Evolutionary conservation across 2,329 filamentous ascomycete genomes (phyloP).

Genomic region (Cladosporium halotolerans): DNA sequence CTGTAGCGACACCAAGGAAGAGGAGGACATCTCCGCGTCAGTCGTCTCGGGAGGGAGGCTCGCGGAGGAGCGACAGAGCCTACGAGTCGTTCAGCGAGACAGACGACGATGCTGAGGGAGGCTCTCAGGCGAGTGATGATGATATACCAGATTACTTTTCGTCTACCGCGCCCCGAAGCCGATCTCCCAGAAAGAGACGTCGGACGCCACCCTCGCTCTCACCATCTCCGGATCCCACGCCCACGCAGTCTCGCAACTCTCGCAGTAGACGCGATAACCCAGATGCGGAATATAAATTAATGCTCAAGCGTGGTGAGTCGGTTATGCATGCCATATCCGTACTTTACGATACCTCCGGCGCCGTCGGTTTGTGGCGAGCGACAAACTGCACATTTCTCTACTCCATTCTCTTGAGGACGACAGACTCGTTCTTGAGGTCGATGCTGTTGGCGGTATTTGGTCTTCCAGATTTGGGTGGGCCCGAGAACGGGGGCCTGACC

Average conservation of each 20-base stretch:
- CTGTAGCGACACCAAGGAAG: slow-evolving; percentile 27
- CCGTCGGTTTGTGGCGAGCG: slow-evolving; percentile 89
- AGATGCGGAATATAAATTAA: slow-evolving; percentile 50
- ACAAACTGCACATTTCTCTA: slow-evolving; percentile 92
- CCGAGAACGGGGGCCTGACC: slow-evolving; percentile 62
- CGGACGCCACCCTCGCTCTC: slow-evolving; percentile 24
- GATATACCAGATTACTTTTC: slow-evolving; percentile 71
- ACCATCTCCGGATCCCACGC: slow-evolving; percentile 23
- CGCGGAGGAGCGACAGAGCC: slow-evolving; percentile 13
- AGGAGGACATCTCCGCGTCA: slow-evolving; percentile 18
- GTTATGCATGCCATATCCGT: slow-evolving; percentile 80
- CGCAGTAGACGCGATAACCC: slow-evolving; percentile 17
- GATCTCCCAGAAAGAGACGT: slow-evolving; percentile 38
- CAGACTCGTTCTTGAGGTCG: slow-evolving; percentile 89
- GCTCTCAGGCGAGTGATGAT: slow-evolving; percentile 40
- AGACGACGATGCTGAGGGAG: slow-evolving; percentile 16
- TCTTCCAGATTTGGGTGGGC: slow-evolving; percentile 73
- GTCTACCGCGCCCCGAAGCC: slow-evolving; percentile 53
- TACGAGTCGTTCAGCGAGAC: slow-evolving; percentile 14
- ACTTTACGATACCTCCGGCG: slow-evolving; percentile 82
- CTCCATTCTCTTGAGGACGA: slow-evolving; percentile 72
- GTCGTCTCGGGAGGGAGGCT: neutral
- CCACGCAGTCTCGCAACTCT: slow-evolving; percentile 21
- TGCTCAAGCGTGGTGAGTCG: slow-evolving; percentile 69
- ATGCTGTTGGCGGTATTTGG: slow-evolving; percentile 87